Evolutionary conservation across 371 early-diverging fungal genomes (phyloP), one percentile per base, ranked within the genome.

Genomic region (Quaeritorhiza haematococci): DNA sequence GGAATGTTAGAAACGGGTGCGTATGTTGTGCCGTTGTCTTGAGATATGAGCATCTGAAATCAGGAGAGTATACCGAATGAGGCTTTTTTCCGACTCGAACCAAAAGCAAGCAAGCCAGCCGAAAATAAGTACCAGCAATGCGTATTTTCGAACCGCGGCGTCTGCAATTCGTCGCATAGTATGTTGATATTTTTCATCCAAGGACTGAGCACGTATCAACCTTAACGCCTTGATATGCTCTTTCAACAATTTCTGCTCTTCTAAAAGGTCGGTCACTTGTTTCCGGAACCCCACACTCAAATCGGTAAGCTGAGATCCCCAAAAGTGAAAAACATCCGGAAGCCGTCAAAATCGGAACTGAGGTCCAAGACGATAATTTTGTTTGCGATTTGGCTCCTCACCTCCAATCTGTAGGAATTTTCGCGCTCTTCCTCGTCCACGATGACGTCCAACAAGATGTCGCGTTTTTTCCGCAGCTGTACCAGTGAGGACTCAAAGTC

Each of bases 401-500:
- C 72, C 61, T 72, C 73, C 8, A 66, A 50, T 27, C 58, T 58
- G 46, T 67, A 67, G 2, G 67, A 61, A 10, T 50, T 49, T 24
- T 73, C 73, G 35, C 69, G 10, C 44, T 73, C 64, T 53, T 58
- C 28, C 35, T 47, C 26, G 28, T 47, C 60, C 19, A 29, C 61
- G 13, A 62, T 51, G 0, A 66, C 66, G 8, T 68, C 67, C 2
- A 52, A 13, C 32, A 74, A 55, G 42, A 74, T 66, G 47, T 71
- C 72, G 29, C 46, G 51, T 54, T 74, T 73, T 34, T 70, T 69
- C 3, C 52, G 51, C 8, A 73, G 49, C 50, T 76, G 74, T 13
- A 61, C 42, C 1, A 76, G 61, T 15, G 66, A 47, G 33, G 64
- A 30, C 13, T 76, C 77, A 55, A 71, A 76, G 38, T 76, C 77